Evolutionary conservation across 2,329 filamentous ascomycete genomes (phyloP).

Genomic region (Colletotrichum orbiculare): DNA sequence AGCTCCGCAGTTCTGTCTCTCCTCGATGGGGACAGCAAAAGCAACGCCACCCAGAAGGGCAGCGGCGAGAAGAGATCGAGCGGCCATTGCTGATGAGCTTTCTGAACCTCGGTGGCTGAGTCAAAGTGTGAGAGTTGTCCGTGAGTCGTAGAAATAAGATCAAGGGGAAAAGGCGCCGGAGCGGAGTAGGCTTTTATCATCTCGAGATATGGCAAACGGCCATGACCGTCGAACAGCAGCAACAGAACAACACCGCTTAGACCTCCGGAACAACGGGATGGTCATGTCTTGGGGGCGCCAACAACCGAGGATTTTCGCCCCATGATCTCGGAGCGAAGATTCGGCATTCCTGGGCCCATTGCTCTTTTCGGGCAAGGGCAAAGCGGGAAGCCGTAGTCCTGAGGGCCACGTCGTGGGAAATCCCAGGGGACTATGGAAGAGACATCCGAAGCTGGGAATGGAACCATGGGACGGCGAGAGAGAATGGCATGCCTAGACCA

Average conservation of each 20-base stretch:
- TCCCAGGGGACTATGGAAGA: constrained; percentile 15
- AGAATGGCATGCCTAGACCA: constrained; percentile 12
- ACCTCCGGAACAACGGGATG: constrained; percentile 32
- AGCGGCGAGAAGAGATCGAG: constrained; percentile 29
- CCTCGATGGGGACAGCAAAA: constrained; percentile 55
- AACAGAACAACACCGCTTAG: neutral
- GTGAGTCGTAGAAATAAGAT: neutral
- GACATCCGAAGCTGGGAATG: constrained; percentile 19
- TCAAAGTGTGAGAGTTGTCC: constrained; percentile 2
- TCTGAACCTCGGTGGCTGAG: neutral
- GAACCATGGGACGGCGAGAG: constrained; percentile 11
- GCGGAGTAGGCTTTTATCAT: constrained; percentile 22
- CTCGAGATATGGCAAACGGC: neutral
- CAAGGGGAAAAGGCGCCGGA: neutral
- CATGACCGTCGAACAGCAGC: neutral
- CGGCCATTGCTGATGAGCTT: constrained; percentile 29
- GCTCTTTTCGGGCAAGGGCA: constrained; percentile 29
- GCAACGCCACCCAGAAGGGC: constrained; percentile 40
- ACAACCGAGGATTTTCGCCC: neutral
- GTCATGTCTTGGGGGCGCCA: neutral
- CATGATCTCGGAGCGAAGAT: constrained; percentile 18
- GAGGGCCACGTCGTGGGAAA: neutral
- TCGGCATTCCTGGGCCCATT: constrained; percentile 27
- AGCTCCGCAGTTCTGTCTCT: constrained; percentile 51
- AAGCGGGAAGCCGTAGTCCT: constrained; percentile 1